These are phyloP conservation scores for Iberis pinnata DNA, from an alignment of 345 rosid genomes.

Conservation along the genomic window DNA sequence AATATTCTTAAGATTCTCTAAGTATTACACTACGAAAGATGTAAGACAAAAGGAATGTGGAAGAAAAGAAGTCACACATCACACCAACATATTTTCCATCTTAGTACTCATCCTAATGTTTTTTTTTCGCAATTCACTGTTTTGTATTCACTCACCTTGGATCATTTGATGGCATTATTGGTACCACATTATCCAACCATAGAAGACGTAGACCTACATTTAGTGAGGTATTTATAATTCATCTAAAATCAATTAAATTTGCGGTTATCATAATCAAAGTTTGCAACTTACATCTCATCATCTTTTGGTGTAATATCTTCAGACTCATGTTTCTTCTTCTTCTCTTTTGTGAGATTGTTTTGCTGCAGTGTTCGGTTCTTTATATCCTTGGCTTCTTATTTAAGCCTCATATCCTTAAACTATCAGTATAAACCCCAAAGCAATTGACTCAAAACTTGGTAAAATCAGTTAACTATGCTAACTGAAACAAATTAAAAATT, in stretches of 20 bases:
- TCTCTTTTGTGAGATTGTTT: slow-evolving; percentile 33
- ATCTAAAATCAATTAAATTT: background rate
- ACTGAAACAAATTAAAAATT: background rate
- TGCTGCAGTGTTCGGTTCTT: slow-evolving; percentile 49
- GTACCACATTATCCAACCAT: background rate
- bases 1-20: background rate
- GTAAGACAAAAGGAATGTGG: background rate
- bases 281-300: slow-evolving; percentile 24
- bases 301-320: too few relatives aligned
- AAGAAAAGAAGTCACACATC: background rate
- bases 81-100: slow-evolving; percentile 2
- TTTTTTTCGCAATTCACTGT: too few relatives aligned
- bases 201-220: slow-evolving; percentile 20
- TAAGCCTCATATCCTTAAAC: slow-evolving; percentile 68
- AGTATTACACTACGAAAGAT: background rate
- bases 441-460: background rate
- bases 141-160: slow-evolving; percentile 16
- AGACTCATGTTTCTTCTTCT: slow-evolving; percentile 36
- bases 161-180: background rate
- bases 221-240: background rate
- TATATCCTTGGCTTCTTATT: slow-evolving; percentile 69
- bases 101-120: too few relatives aligned
- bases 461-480: background rate
- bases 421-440: slow-evolving; percentile 25
- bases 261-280: background rate